Evolutionary conservation across 2,329 filamentous ascomycete genomes (phyloP).

Genomic region (Cadophora sp.): DNA sequence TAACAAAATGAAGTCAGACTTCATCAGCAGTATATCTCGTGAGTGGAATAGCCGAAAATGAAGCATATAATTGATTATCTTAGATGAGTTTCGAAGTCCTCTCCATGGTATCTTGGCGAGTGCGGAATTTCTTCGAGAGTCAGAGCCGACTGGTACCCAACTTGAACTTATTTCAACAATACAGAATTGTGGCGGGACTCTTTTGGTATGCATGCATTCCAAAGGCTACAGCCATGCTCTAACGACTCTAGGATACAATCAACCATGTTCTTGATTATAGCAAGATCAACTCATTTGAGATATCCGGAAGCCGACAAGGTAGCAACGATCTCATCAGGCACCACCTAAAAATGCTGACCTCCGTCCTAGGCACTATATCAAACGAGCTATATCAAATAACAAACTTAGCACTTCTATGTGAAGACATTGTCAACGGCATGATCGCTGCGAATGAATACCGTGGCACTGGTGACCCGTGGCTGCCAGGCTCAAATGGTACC

Average conservation of each 20-base stretch:
- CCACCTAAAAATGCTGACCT: not conserved
- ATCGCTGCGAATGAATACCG: conserved; percentile 39
- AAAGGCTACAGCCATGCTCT: not conserved
- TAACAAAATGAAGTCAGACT: conserved; percentile 40
- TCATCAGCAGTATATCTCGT: conserved; percentile 42
- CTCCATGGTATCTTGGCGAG: conserved; percentile 58
- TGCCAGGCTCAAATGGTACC: conserved; percentile 12
- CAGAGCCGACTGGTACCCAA: conserved; percentile 52
- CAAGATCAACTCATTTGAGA: conserved; percentile 55
- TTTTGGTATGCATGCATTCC: conserved; percentile 45
- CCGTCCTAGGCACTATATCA: conserved; percentile 32
- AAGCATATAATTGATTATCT: conserved; percentile 15
- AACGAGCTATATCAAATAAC: conserved; percentile 39
- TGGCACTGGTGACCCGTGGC: conserved; percentile 22
- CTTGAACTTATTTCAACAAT: conserved; percentile 54
- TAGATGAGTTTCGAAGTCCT: conserved; percentile 41
- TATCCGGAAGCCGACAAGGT: conserved; percentile 33
- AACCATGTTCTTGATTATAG: conserved; percentile 60
- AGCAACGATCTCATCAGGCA: not conserved
- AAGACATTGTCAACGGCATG: conserved; percentile 42
- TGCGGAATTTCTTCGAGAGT: conserved; percentile 58
- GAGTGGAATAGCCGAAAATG: not conserved
- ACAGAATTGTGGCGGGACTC: conserved; percentile 56
- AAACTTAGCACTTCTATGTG: conserved; percentile 41
- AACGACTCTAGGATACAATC: conserved; percentile 51